Base-by-base conservation (phyloP, 2,329 filamentous ascomycete species). In the Fusarium phyllophilum region DNA sequence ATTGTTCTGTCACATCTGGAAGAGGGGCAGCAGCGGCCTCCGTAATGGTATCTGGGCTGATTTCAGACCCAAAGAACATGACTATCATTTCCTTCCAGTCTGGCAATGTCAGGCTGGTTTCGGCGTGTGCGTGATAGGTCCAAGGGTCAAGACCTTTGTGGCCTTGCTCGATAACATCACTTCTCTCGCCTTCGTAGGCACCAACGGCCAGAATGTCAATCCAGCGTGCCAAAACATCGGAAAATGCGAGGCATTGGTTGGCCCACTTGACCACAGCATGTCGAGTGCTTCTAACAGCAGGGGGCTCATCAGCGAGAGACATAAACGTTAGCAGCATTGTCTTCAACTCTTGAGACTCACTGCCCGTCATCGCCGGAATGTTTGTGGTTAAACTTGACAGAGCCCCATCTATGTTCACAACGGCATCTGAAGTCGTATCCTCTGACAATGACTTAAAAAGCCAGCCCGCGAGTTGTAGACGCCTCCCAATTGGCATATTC, bases 141-240 rank as follows among this genome's bases (percentile, higher is more conserved):
- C 87, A 89, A 18, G 89, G 89, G 77, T 97, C 94, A 8, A 98
- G 86, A 2, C 96, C 96, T 81, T 94, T 95, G 70, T 90, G 91
- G 4, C 95, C 96, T 83, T 98, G 96, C 79, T 99, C 96, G 3
- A 94, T 83, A 7, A 98, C 91, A 79, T 98, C 96, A 68, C 91
- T 92, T 51, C 93, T 89, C 79, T 95, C 93, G 57, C 90, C 88
- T 6, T 84, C 82, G 7, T 87, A 87, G 18, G 91, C 91, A 22
- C 89, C 90, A 14, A 96, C 85, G 13, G 95, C 96, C 56, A 98
- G 86, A 22, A 98, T 89, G 80, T 98, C 91, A 52, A 98, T 93
- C 94, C 94, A 98, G 55, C 96, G 90, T 33, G 91, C 96, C 42
- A 92, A 86, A 15, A 94, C 87, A 78, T 97, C 94, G 26, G 87